phyloP scores from a whole-genome alignment of 306 rosid species.

The Casuarina glauca region DNA sequence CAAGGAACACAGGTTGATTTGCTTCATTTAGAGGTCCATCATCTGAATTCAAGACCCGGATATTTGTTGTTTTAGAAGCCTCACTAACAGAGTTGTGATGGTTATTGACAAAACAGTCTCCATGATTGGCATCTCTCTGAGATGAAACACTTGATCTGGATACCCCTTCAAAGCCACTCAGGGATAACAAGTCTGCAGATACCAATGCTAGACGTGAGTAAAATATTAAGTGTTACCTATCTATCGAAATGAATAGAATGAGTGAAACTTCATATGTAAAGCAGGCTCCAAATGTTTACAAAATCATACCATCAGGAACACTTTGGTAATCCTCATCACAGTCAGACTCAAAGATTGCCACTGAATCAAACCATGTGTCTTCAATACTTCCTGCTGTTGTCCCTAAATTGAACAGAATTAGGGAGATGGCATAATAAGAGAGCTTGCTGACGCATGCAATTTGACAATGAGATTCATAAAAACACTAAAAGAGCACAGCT shows the following conservation, averaged over 20 bases:
- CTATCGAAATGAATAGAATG: neutral
- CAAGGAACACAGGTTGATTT: conserved; percentile 68
- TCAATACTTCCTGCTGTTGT: conserved; percentile 52
- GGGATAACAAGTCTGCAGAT: conserved; percentile 62
- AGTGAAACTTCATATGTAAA: conserved; percentile 8
- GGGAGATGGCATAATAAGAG: neutral
- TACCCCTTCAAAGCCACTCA: conserved; percentile 49
- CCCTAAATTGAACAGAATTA: conserved; percentile 23
- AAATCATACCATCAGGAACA: conserved; percentile 71
- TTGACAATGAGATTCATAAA: neutral
- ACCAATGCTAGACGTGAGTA: neutral
- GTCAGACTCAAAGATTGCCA: conserved; percentile 70
- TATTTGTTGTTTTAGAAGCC: conserved; percentile 41
- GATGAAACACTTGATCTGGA: conserved; percentile 47
- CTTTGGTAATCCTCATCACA: conserved; percentile 90
- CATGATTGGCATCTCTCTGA: conserved; percentile 49
- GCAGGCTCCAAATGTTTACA: conserved; percentile 1
- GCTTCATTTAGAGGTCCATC: conserved; percentile 48
- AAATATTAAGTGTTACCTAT: neutral
- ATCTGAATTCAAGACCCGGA: conserved; percentile 37
- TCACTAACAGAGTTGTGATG: conserved; percentile 26
- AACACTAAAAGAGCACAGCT: neutral
- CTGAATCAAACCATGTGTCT: conserved; percentile 87
- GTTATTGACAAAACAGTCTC: conserved; percentile 23
- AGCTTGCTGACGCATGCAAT: conserved; percentile 4